phyloP scores from a whole-genome alignment of 75 land plant species.

The Gnetum montanum region DNA sequence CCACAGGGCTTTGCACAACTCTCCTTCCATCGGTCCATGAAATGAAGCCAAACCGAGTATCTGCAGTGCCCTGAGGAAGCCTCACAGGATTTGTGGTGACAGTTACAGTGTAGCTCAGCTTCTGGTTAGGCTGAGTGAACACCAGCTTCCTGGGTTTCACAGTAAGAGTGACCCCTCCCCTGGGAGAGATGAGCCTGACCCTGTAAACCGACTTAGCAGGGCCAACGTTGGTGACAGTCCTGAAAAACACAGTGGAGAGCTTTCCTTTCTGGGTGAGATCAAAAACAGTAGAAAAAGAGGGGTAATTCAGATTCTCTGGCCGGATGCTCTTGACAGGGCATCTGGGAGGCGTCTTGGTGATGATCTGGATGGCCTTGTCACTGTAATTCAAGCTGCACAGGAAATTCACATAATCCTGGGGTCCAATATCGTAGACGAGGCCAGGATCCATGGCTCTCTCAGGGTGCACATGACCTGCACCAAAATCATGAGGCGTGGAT shows the following conservation, averaged over 20 bases:
- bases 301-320: constrained; percentile 56
- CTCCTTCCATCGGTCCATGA: constrained; percentile 52
- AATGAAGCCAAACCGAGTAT: constrained; percentile 24
- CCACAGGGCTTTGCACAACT: constrained; percentile 46
- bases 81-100: constrained; percentile 18
- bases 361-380: not conserved
- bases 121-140: constrained; percentile 40
- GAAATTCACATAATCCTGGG: constrained; percentile 28
- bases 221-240: constrained; percentile 71
- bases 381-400: constrained; percentile 18
- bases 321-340: constrained; percentile 21
- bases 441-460: constrained; percentile 33
- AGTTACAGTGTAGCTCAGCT: constrained; percentile 39
- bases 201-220: constrained; percentile 25
- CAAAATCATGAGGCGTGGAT: constrained; percentile 49
- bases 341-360: not conserved
- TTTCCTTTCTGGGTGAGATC: constrained; percentile 16
- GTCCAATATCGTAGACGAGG: constrained; percentile 32
- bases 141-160: constrained; percentile 39
- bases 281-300: constrained; percentile 50
- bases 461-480: constrained; percentile 32
- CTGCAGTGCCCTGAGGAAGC: constrained; percentile 29
- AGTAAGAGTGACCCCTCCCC: constrained; percentile 27
- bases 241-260: constrained; percentile 34
- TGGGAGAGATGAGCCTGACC: constrained; percentile 13